Evolutionary conservation across 208 protist genomes (phyloP).

Genomic region (Leishmania amazonensis): DNA sequence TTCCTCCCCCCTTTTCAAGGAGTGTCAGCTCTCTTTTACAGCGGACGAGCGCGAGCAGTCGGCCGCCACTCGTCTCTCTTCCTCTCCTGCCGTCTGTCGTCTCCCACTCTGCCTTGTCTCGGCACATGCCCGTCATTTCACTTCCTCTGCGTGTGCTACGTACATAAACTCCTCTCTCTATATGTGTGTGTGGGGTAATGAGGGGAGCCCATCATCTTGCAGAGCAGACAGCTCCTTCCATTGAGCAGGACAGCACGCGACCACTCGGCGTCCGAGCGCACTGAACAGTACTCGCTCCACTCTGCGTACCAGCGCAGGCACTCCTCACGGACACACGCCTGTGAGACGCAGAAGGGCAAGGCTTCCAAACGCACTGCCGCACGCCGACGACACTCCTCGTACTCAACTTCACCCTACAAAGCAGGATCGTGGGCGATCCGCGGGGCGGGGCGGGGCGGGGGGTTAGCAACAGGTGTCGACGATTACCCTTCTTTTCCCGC

Average conservation of each 20-base stretch:
- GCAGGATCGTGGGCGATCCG: neutral
- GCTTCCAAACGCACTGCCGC: neutral
- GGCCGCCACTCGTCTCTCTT: neutral
- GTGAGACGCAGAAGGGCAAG: neutral
- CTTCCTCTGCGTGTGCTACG: neutral
- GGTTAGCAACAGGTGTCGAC: neutral
- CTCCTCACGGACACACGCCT: neutral
- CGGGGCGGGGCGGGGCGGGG: neutral
- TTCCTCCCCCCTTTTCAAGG: neutral
- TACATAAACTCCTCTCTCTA: neutral
- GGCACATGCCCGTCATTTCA: neutral
- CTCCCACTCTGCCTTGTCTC: neutral
- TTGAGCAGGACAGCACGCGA: neutral
- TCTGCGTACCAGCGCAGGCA: too few relatives aligned
- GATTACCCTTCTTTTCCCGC: neutral
- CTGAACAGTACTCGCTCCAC: neutral
- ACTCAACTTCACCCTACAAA: too few relatives aligned
- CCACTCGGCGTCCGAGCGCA: neutral
- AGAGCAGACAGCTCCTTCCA: neutral
- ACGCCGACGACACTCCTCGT: neutral
- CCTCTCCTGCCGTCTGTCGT: neutral
- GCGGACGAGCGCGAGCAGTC: neutral
- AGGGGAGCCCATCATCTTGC: neutral
- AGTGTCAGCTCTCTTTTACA: neutral
- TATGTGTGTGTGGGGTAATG: neutral